Percentiles rank a stretch among this genome's conserved stretches.
Conservation (phyloP, 164 flowering plant genomes). For the Vitis vinifera region ASM3070453v1 NC_081816.1:6509001-6509500, state of each 20-base stretch:
- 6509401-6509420: not conserved
- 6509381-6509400: conserved; percentile 32
- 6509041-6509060: conserved; percentile 76
- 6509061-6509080: conserved; percentile 74
- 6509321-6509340: conserved; percentile 82
- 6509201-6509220: too few relatives aligned
- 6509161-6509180: too few relatives aligned
- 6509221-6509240: not conserved
- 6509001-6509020: too few relatives aligned
- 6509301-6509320: conserved; percentile 75
- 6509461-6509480: conserved; percentile 69
- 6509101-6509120: conserved; percentile 39
- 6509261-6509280: conserved; percentile 66
- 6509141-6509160: conserved; percentile 44
- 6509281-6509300: conserved; percentile 55
- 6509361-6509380: conserved; percentile 56
- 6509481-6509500: conserved; percentile 92
- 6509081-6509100: conserved; percentile 36
- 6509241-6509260: conserved; percentile 63
- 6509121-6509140: conserved; percentile 75
- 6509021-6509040: conserved; percentile 40
- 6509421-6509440: not conserved
- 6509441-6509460: not conserved
- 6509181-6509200: too few relatives aligned
- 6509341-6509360: conserved; percentile 64